phyloP scores from a whole-genome alignment of 306 rosid species.

The Prunus kanzakura region DNA sequence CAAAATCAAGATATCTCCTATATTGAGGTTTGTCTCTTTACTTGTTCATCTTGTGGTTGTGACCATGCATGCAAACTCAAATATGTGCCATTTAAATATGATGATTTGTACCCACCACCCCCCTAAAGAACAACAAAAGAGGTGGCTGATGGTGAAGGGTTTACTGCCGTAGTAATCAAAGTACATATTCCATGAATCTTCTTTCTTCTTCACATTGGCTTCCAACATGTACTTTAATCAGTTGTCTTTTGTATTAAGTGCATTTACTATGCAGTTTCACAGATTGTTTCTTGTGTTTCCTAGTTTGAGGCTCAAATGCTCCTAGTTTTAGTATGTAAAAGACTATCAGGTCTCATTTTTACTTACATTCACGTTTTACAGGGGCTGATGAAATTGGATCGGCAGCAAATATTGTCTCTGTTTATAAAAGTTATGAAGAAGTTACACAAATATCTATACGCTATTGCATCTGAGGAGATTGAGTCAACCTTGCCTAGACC shows the following conservation, averaged over 20 bases:
- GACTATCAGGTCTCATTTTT: constrained; percentile 10
- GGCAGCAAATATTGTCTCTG: constrained; percentile 76
- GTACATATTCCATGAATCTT: background rate
- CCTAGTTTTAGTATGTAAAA: background rate
- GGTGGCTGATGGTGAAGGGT: background rate
- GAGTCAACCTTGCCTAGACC: constrained; percentile 74
- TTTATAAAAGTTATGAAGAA: constrained; percentile 83
- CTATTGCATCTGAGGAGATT: constrained; percentile 64
- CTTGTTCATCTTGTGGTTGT: background rate
- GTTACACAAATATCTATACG: constrained; percentile 55
- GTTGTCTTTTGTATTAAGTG: background rate
- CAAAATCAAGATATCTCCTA: constrained; percentile 61
- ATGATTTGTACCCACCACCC: background rate
- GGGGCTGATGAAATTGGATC: constrained; percentile 72
- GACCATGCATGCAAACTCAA: background rate
- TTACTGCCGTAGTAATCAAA: no score
- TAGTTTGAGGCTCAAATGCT: no score
- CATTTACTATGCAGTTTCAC: no score
- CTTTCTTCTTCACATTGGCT: background rate
- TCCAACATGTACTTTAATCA: background rate
- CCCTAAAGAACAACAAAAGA: background rate
- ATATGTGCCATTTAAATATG: background rate
- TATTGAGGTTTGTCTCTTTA: constrained; percentile 61
- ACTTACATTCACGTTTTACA: constrained; percentile 27
- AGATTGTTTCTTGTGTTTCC: no score